These are phyloP conservation scores for Aspergillus cristatus DNA, from an alignment of 495 filamentous ascomycete genomes.

Conservation along the genomic window DNA sequence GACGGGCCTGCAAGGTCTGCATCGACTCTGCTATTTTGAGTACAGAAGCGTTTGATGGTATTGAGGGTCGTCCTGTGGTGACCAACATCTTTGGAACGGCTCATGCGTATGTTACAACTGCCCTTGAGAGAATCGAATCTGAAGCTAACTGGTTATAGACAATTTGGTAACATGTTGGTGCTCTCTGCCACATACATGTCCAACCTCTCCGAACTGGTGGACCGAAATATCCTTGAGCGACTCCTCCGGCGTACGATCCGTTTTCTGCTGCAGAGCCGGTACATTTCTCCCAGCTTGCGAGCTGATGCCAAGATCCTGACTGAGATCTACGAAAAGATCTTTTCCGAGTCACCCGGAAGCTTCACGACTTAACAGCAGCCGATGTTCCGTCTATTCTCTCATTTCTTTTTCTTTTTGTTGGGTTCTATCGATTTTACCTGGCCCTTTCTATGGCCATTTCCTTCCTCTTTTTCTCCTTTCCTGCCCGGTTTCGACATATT, in stretches of 20 bases:
- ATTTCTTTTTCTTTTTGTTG: not conserved
- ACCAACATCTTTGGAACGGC: conserved; percentile 94
- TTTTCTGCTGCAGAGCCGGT: conserved; percentile 52
- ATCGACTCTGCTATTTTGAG: conserved; percentile 73
- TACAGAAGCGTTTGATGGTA: conserved; percentile 75
- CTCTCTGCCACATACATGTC: conserved; percentile 70
- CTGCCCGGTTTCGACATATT: not conserved
- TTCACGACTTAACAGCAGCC: conserved; percentile 2
- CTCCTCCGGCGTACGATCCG: conserved; percentile 55
- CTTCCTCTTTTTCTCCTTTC: too few species aligned
- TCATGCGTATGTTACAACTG: conserved; percentile 90
- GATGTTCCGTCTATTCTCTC: conserved; percentile 5
- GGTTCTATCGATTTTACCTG: too few species aligned
- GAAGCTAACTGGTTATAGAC: conserved; percentile 39
- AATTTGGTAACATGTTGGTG: conserved; percentile 94
- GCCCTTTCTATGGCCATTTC: too few species aligned
- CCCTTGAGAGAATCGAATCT: too few species aligned
- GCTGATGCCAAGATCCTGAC: conserved; percentile 61
- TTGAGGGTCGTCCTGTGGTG: conserved; percentile 60
- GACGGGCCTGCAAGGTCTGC: conserved; percentile 44
- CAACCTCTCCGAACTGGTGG: conserved; percentile 43
- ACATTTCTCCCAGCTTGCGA: conserved; percentile 57
- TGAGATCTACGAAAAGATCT: conserved; percentile 46
- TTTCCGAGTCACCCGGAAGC: conserved; percentile 21
- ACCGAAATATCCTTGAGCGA: conserved; percentile 35